Evolutionary conservation across 768 basidiomycete species (phyloP), one percentile per base, ranked within the genome.

Genomic region (Cantharellus anzutake): DNA sequence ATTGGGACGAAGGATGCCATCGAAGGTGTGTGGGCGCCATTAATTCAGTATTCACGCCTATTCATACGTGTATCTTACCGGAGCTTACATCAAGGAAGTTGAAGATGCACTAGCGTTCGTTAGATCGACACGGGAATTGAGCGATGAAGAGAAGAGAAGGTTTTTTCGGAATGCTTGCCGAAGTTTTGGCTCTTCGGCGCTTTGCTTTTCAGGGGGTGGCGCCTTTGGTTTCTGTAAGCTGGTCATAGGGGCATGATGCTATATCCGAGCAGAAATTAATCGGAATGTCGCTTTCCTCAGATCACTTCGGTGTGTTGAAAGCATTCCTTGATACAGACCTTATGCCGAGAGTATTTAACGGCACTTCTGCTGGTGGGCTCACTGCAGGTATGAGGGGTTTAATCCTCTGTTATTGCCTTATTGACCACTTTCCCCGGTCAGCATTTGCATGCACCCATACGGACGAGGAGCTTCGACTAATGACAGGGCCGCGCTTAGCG

Each of bases 201-300:
- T 99, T 3, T 98, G 94, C 70, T 76, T 99, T 5, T 91, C 87
- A n/a, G 96, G 96, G 14, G 94, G 96, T 3, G 96, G 88, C 4
- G 83, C 84, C 0, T 94, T 97, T 67, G 92, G 91, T 4, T 96
- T 94, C 68, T 97, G 90, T 84, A 70, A 67, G 80, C 7, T 11
- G 44, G 1, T 14, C 52, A 55, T 29, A 3, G n/a, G 58, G 41
- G 11, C 2, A 2, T 3, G 37, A 3, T 37, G 2, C 2, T n/a
- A 4, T 52, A 42, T 2, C n/a, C n/a, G 2, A 0, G n/a, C 29
- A 14, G 29, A 14, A 5, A 5, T 42, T 37, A 20, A 42, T 7
- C 11, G 2, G 20, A 2, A 4, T 42, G 40, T 44, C 38, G 14
- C 29, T 40, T 63, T 62, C 56, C 60, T 2, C 66, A 90, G 84